These are phyloP conservation scores for Flaveria sonorensis DNA, from an alignment of 129 eudicot genomes.

Conservation along the genomic window DNA sequence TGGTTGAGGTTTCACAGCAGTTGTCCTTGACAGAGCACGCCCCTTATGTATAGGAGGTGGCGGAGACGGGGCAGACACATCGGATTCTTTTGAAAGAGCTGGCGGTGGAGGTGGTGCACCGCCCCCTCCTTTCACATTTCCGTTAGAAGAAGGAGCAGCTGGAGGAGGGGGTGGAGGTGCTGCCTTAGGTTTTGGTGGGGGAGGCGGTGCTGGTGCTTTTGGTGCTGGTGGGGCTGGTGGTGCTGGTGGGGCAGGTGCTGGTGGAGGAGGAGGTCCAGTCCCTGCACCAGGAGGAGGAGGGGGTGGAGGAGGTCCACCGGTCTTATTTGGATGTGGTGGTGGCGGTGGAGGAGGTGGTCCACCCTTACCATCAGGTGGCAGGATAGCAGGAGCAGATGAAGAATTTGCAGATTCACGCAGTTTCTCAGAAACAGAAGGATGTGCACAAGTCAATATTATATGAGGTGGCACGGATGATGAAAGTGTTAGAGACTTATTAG, in stretches of 20 bases:
- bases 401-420: conserved; percentile 18
- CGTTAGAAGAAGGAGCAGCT: conserved; percentile 24
- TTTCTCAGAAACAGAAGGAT: conserved; percentile 32
- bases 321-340: conserved; percentile 22
- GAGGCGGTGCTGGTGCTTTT: conserved; percentile 29
- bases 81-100: conserved; percentile 13
- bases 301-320: conserved; percentile 25
- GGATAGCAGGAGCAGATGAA: conserved; percentile 27
- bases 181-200: conserved; percentile 30
- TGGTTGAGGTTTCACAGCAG: conserved; percentile 46
- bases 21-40: conserved; percentile 50
- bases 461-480: conserved; percentile 32
- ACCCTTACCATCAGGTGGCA: conserved; percentile 7
- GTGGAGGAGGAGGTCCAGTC: conserved; percentile 34
- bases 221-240: conserved; percentile 47
- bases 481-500: conserved; percentile 15
- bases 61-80: conserved; percentile 25
- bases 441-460: conserved; percentile 37
- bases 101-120: conserved; percentile 37
- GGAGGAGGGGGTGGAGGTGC: conserved; percentile 37
- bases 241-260: conserved; percentile 31
- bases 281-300: conserved; percentile 34
- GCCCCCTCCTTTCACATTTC: conserved; percentile 31
- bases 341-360: conserved; percentile 38
- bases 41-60: conserved; percentile 53